phyloP scores from a whole-genome alignment of 495 filamentous ascomycete genomes.

The Trypethelium eluteriae region DNA sequence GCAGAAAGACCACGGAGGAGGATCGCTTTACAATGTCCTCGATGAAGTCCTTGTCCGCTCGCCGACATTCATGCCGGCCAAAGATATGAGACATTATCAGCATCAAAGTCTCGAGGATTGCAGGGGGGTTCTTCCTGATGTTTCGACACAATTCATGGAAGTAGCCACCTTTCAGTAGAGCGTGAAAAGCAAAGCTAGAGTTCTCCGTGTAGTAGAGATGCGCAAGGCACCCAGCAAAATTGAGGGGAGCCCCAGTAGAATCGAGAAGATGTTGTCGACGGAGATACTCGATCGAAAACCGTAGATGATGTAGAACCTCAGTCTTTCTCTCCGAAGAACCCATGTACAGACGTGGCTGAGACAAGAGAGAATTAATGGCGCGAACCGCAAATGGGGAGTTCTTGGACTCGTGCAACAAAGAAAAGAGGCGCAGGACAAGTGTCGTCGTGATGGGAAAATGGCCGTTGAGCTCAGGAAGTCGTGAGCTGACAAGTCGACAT shows the following conservation, averaged over 20 bases:
- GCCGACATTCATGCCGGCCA: slow-evolving; percentile 44
- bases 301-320: slow-evolving; percentile 63
- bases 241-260: slow-evolving; percentile 51
- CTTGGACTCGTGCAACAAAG: slow-evolving; percentile 56
- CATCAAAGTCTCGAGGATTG: slow-evolving; percentile 47
- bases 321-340: slow-evolving; percentile 55
- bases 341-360: slow-evolving; percentile 60
- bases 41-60: slow-evolving; percentile 39
- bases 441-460: slow-evolving; percentile 73
- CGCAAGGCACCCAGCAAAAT: slow-evolving; percentile 58
- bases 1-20: slow-evolving; percentile 54
- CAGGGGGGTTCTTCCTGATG: slow-evolving; percentile 37
- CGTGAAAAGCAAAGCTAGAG: slow-evolving; percentile 65
- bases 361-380: slow-evolving; percentile 59
- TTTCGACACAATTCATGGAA: slow-evolving; percentile 55
- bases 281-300: slow-evolving; percentile 75
- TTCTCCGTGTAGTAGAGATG: slow-evolving; percentile 71
- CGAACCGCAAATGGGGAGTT: slow-evolving; percentile 51
- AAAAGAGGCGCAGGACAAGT: slow-evolving; percentile 60
- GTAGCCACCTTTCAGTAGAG: slow-evolving; percentile 58
- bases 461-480: slow-evolving; percentile 62
- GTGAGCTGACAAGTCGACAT: slow-evolving; percentile 58
- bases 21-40: slow-evolving; percentile 43
- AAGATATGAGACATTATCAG: slow-evolving; percentile 64
- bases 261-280: slow-evolving; percentile 58